phyloP scores from a whole-genome alignment of 192 early-diverging fungal genomes.

The Backusella morwellensis region DNA sequence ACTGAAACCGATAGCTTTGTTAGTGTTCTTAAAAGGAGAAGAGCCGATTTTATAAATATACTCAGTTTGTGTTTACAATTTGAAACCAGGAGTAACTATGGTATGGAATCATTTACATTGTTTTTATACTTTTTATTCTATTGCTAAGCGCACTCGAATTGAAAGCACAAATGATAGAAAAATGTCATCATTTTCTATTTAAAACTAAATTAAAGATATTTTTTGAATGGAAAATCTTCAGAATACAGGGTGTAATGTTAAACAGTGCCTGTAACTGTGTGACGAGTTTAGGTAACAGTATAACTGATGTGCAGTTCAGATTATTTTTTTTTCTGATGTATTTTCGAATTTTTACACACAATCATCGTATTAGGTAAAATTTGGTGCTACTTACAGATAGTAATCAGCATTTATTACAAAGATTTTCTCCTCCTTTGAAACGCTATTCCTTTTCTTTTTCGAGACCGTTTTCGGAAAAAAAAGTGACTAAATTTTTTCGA shows the following conservation, averaged over 20 bases:
- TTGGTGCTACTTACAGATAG: background rate
- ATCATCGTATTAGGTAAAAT: background rate
- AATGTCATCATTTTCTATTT: background rate
- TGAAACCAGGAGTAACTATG: background rate
- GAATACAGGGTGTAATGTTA: background rate
- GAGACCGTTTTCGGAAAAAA: background rate
- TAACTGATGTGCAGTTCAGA: background rate
- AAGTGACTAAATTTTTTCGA: conserved; percentile 4
- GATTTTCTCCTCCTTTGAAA: background rate
- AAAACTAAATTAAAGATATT: background rate
- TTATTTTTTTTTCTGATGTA: background rate
- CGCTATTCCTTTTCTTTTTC: background rate
- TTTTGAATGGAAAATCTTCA: background rate
- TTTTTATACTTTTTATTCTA: background rate
- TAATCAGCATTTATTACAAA: background rate
- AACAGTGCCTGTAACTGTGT: background rate
- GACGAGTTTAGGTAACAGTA: background rate
- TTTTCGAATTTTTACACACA: background rate
- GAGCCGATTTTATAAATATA: conserved; percentile 1
- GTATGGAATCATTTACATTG: background rate
- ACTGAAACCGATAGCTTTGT: background rate
- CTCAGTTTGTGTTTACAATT: background rate
- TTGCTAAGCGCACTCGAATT: background rate
- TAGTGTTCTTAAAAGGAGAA: background rate
- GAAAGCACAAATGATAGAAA: background rate